Conservation (phyloP, 106 monocot species). For the Ottelia alismoides region DNA sequence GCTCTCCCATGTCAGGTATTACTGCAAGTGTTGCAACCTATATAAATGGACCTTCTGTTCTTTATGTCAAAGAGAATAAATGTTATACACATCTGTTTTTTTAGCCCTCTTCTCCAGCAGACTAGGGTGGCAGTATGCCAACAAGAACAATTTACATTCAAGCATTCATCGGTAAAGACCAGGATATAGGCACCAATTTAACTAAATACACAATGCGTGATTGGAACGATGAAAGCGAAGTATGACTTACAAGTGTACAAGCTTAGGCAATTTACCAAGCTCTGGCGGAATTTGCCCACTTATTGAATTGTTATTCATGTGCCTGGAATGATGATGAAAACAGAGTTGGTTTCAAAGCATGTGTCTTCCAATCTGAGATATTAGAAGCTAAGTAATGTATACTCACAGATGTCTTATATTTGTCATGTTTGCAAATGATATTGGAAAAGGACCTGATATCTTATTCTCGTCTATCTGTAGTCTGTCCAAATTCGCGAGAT, state of each 20-base stretch:
- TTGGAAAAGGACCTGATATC: constrained; percentile 84
- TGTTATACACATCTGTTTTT: too few species aligned
- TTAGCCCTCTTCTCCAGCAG: too few species aligned
- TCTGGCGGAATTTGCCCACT: constrained; percentile 91
- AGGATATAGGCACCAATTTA: too few species aligned
- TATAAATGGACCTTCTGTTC: too few species aligned
- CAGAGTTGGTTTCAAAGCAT: not conserved
- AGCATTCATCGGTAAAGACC: too few species aligned
- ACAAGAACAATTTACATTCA: too few species aligned
- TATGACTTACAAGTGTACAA: constrained; percentile 96
- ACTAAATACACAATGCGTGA: not conserved
- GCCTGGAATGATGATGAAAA: constrained; percentile 29
- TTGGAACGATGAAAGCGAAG: not conserved
- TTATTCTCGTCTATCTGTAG: constrained; percentile 93
- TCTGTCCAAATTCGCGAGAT: constrained; percentile 65
- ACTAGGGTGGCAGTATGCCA: too few species aligned
- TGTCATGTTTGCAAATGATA: constrained; percentile 74
- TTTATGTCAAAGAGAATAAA: too few species aligned
- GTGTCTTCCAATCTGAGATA: too few species aligned
- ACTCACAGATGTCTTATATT: constrained; percentile 94
- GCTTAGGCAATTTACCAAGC: constrained; percentile 54
- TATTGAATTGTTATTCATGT: constrained; percentile 99
- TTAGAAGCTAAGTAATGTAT: constrained; percentile 1
- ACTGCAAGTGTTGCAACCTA: too few species aligned
- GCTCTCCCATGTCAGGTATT: too few species aligned